These are phyloP conservation scores for Gnomoniopsis sp. DNA, from an alignment of 2,329 filamentous ascomycete species.

Conservation along the genomic window DNA sequence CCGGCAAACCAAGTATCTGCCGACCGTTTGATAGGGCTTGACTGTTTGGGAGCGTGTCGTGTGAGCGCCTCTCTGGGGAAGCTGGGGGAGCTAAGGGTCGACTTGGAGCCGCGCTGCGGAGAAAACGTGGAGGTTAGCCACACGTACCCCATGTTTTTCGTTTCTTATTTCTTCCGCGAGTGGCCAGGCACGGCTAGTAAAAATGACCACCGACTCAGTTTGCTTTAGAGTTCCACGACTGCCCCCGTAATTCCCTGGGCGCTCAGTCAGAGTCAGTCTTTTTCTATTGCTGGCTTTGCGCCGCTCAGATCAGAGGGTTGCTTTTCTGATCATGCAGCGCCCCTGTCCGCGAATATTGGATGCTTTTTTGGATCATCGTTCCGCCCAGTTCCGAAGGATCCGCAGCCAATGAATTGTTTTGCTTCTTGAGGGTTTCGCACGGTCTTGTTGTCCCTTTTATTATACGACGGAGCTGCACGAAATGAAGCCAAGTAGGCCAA, in stretches of 20 bases:
- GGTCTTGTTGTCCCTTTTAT: no score
- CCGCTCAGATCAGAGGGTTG: background rate
- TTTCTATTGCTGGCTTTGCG: background rate
- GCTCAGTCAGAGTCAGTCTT: background rate
- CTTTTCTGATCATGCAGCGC: background rate
- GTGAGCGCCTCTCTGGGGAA: background rate
- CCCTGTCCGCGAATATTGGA: background rate
- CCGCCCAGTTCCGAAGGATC: background rate
- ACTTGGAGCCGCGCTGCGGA: constrained; percentile 18
- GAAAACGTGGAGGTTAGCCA: background rate
- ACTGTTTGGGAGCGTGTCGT: background rate
- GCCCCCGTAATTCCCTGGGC: background rate
- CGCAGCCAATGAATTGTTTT: background rate
- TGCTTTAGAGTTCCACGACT: background rate
- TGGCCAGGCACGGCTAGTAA: constrained; percentile 1
- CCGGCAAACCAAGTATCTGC: constrained; percentile 16
- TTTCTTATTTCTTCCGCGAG: background rate
- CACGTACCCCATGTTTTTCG: background rate
- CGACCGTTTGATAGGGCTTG: background rate
- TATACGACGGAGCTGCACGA: no score
- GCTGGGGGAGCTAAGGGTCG: background rate
- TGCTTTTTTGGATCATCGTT: background rate
- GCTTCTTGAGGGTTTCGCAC: no score
- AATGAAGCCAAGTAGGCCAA: no score
- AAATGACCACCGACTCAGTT: constrained; percentile 5